phyloP scores from a whole-genome alignment of 2,329 filamentous ascomycete genomes.

The Penicillium olsonii region DNA sequence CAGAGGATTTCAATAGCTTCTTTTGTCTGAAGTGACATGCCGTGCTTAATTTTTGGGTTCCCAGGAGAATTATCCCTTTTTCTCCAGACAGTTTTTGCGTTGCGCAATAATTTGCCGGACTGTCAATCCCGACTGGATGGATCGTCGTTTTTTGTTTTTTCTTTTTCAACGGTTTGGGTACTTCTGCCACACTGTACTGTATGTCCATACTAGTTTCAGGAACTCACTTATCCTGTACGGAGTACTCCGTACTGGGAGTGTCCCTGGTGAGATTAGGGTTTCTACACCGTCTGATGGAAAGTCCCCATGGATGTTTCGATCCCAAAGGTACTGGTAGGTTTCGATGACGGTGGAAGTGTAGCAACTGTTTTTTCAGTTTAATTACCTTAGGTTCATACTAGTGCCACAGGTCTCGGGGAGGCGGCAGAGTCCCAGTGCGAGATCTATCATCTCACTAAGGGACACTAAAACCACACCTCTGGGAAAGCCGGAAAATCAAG shows the following conservation, averaged over 20 bases:
- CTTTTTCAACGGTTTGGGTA: background rate
- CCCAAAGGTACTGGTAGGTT: conserved; percentile 5
- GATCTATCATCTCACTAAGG: conserved; percentile 43
- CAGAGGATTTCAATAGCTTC: conserved; percentile 8
- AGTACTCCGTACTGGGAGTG: too few species aligned
- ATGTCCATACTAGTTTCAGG: too few species aligned
- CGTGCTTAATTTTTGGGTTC: conserved; percentile 4
- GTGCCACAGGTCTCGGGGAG: conserved; percentile 20
- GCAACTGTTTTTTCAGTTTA: conserved; percentile 9
- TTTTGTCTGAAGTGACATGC: background rate
- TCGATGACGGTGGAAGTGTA: too few species aligned
- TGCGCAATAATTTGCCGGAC: background rate
- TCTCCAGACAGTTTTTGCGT: background rate
- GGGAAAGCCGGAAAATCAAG: conserved; percentile 20
- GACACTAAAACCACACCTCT: conserved; percentile 37
- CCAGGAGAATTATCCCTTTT: background rate
- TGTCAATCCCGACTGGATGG: background rate
- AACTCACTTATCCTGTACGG: too few species aligned
- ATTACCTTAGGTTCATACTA: conserved; percentile 13
- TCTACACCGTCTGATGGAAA: too few species aligned
- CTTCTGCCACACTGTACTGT: too few species aligned
- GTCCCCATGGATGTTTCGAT: too few species aligned
- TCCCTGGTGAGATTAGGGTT: too few species aligned
- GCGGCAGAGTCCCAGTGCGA: conserved; percentile 24
- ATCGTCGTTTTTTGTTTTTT: background rate